Conservation (phyloP, 1,284 basidiomycete species). For the Microbotryum intermedium region DNA sequence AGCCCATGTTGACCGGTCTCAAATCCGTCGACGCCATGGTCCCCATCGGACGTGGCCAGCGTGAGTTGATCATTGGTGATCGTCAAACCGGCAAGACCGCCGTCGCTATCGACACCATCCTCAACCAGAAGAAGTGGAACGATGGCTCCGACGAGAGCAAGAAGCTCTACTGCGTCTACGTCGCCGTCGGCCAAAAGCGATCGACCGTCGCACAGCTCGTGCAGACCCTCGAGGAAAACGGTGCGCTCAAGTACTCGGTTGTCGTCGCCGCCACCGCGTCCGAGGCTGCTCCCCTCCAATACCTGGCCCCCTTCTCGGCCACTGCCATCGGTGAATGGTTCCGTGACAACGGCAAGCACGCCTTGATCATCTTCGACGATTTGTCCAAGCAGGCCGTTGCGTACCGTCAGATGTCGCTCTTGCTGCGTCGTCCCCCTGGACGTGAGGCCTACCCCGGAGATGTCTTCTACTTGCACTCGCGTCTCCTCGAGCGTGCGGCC, state of each 20-base stretch:
- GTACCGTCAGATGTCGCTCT: conserved; percentile 99
- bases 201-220: conserved; percentile 99
- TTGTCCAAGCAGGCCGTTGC: conserved; percentile 99
- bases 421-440: conserved; percentile 98
- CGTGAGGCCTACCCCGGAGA: conserved; percentile 99
- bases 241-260: conserved; percentile 98
- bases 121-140: conserved; percentile 99
- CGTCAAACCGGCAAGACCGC: conserved; percentile 99
- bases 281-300: conserved; percentile 96
- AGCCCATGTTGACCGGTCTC: conserved; percentile 99
- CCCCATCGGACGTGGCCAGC: conserved; percentile 98
- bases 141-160: conserved; percentile 89
- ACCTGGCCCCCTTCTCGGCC: conserved; percentile 98
- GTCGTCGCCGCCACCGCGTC: conserved; percentile 98
- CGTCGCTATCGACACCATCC: conserved; percentile 97
- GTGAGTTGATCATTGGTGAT: conserved; percentile 99
- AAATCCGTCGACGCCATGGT: conserved; percentile 99
- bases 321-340: conserved; percentile 99
- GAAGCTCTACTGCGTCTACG: conserved; percentile 99
- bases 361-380: conserved; percentile 98
- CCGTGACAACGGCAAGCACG: conserved; percentile 94
- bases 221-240: conserved; percentile 98
- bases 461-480: conserved; percentile 84
- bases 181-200: conserved; percentile 97
- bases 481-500: conserved; percentile 98